These are phyloP conservation scores for Haplosporangium sp. DNA, from an alignment of 371 early-diverging fungal species.

Conservation along the genomic window DNA sequence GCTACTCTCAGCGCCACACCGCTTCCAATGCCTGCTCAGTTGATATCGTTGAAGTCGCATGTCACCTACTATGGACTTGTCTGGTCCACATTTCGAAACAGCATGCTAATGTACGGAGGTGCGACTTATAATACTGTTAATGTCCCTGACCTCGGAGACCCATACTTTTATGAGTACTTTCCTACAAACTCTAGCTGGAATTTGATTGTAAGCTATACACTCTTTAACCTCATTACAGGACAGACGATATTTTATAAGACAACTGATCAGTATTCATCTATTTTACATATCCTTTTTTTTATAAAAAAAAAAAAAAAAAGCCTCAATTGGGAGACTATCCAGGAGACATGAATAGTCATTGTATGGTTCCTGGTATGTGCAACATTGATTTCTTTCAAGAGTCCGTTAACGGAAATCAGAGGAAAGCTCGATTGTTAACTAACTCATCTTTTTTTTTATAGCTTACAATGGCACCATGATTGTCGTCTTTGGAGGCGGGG, in stretches of 20 bases:
- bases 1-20: background rate
- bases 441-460: background rate
- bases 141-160: background rate
- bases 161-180: background rate
- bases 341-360: background rate
- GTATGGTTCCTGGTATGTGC: constrained; percentile 11
- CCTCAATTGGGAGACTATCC: background rate
- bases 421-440: too few relatives aligned
- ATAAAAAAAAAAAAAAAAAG: background rate
- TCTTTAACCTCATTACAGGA: background rate
- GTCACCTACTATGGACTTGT: background rate
- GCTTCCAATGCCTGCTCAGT: background rate
- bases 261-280: background rate
- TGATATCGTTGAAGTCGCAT: background rate
- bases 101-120: constrained; percentile 11
- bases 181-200: background rate
- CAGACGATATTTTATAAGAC: background rate
- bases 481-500: constrained; percentile 7
- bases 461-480: constrained; percentile 7
- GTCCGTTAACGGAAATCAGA: too few relatives aligned
- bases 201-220: background rate
- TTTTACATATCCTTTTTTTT: background rate
- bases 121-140: background rate
- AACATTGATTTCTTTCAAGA: background rate
- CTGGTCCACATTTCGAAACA: background rate